Conservation (phyloP, 2,329 filamentous ascomycete species). For the Apiospora rasikravindrae region DNA sequence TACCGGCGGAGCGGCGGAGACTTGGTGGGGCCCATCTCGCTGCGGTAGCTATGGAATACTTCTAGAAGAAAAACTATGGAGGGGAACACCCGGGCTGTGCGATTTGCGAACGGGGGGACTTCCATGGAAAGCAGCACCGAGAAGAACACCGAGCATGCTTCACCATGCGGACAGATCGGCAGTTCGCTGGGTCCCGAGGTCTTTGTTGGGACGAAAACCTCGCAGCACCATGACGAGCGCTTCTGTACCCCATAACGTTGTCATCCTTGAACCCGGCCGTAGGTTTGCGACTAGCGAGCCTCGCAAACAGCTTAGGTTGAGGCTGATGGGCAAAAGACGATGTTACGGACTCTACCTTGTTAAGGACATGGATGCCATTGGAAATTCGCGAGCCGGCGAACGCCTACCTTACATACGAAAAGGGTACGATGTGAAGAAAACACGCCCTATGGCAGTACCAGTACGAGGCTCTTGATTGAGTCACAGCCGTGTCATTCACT, state of each 20-base stretch:
- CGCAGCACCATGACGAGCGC: background rate
- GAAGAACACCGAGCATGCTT: background rate
- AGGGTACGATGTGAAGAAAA: background rate
- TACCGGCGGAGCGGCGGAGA: slow-evolving; percentile 3
- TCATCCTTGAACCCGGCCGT: background rate
- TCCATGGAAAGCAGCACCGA: slow-evolving; percentile 1
- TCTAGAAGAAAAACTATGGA: background rate
- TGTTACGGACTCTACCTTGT: background rate
- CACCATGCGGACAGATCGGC: background rate
- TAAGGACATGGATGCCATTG: too few relatives aligned
- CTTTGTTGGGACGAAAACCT: background rate
- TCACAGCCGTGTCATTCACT: background rate
- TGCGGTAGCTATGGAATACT: background rate
- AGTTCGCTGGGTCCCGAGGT: background rate
- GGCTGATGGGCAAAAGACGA: background rate
- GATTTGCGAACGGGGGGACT: background rate
- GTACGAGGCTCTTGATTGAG: background rate
- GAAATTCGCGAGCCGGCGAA: background rate
- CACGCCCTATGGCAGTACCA: background rate
- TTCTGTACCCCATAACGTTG: too few relatives aligned
- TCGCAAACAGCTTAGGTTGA: background rate
- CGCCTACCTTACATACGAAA: background rate
- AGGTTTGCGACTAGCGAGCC: slow-evolving; percentile 1
- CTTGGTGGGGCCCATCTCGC: background rate
- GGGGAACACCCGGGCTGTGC: background rate